Evolutionary conservation across 2,329 filamentous ascomycete species (phyloP), one percentile per base, ranked within the genome.

Genomic region (Fusarium mundagurra): DNA sequence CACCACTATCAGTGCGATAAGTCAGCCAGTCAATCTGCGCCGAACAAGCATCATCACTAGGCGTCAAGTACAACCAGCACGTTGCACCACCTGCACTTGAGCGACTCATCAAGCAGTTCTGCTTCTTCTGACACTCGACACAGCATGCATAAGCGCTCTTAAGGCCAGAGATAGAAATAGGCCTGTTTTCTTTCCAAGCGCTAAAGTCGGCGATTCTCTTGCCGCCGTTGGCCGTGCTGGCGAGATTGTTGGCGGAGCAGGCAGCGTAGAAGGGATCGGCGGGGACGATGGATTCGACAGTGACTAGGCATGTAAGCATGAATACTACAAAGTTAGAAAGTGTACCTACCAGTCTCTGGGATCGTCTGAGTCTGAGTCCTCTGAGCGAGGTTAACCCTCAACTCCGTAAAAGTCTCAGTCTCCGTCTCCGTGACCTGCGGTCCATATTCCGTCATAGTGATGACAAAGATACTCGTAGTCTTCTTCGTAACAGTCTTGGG

Each of bases 301-400:
- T 64, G 2, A 61, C 24, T 61, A 24, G 1, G 0, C 2, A 9
- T 11, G 3, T 48, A 20, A 36, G 31, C 6, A 43, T n/a, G 5
- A 9, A 2, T 10, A 39, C 13, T 22, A 3, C 3, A 18, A 12
- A 14, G 4, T 31, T n/a, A 4, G 3, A 0, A 4, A 1, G 2
- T 22, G 14, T 7, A 50, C 44, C 22, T 22, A 50, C 61, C 61
- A 14, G 51, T 33, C n/a, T 58, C 34, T 1, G 61, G 54, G 2
- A 31, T 38, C 1, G 7, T 47, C 10, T 27, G 24, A 6, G 39
- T 58, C 5, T 24, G n/a, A 0, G 51, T 48, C 16, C 24, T 22
- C 24, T 33, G 33, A 29, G 36, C 39, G 36, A 57, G 20, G 9
- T 20, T 10, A 6, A 4, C 36, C 16, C 22, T 18, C 22, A 41